phyloP scores from a whole-genome alignment of 768 basidiomycete species.

The Russula griseocarnosa region DNA sequence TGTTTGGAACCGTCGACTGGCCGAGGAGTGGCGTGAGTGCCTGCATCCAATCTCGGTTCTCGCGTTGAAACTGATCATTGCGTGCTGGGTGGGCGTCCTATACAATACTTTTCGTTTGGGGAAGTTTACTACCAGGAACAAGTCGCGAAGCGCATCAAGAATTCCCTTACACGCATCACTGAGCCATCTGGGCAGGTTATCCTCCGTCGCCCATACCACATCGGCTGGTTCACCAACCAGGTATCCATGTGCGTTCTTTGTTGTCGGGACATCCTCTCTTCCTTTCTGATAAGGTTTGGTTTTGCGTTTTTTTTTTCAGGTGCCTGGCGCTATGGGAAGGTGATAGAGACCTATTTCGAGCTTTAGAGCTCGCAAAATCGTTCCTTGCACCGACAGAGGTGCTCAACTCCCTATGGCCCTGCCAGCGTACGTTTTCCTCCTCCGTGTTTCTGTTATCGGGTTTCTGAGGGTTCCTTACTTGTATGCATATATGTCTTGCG shows the following conservation, averaged over 20 bases:
- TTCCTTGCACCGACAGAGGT: slow-evolving; percentile 62
- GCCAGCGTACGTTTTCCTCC: slow-evolving; percentile 23
- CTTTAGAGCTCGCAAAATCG: slow-evolving; percentile 62
- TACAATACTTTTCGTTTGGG: not conserved
- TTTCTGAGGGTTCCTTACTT: not conserved
- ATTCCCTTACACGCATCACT: slow-evolving; percentile 50
- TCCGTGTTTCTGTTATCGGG: not conserved
- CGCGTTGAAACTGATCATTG: slow-evolving; percentile 3
- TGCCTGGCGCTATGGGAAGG: slow-evolving; percentile 64
- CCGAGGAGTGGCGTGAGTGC: slow-evolving; percentile 74
- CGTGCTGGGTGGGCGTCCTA: not conserved
- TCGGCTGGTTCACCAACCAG: slow-evolving; percentile 51
- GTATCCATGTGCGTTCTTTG: slow-evolving; percentile 48
- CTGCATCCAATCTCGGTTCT: not conserved
- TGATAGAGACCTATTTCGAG: slow-evolving; percentile 53
- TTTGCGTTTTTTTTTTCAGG: slow-evolving; percentile 35
- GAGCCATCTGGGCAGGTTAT: slow-evolving; percentile 48
- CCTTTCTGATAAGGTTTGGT: slow-evolving; percentile 10
- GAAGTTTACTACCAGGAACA: slow-evolving; percentile 63
- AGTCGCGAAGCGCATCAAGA: slow-evolving; percentile 57
- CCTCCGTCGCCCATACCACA: slow-evolving; percentile 43
- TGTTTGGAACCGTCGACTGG: slow-evolving; percentile 64
- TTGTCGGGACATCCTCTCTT: not conserved
- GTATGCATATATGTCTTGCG: not conserved
- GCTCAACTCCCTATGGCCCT: slow-evolving; percentile 68